Base-by-base conservation (phyloP, 352 stramenopile genomes). In the Pythium brassicae region DNA sequence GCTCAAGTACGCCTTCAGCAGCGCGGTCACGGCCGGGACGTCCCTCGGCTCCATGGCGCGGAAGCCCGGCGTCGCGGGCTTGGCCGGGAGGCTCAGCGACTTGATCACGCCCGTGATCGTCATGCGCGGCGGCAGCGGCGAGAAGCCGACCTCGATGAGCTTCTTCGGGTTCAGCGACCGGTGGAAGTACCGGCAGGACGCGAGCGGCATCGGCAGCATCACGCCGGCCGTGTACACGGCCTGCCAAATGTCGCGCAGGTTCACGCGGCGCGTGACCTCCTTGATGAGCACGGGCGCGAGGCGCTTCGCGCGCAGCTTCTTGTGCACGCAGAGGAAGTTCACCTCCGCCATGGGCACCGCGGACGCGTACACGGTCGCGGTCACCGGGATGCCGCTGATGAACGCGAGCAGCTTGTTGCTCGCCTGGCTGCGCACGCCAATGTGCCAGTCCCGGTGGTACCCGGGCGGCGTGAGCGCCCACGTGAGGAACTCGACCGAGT, bases 321-420 rank as follows among this genome's bases (percentile, higher is more conserved):
- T 99, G 83, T 99, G 96, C 11, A 99, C 95, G 69, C 97, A 99
- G 11, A 99, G 76, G 70, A 99, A 99, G 73, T 99, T 99, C 58
- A 99, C 98, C 71, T 99, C 95, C 2, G 96, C 95, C 71, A 92
- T 85, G 1, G 48, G 19, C 55, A 90, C 59, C 20, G 55, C 60
- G 19, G 83, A 42, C 1, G 66, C 56, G 65, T 92, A 83, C 25
- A 92, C 87, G 27, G 71, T 65, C 4, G 91, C 71, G 40, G 68
- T 86, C 55, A 87, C 94, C 1, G 97, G 97, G 53, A 99, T 93
- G 11, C 81, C 97, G 17, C 85, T 97, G 71, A 99, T 99, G 61
- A 99, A 98, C 7, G 91, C 97, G 59, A 99, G 89, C 32, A 99
- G 87, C 67, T 98, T 97, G 52, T 86, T 76, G 27, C 68, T 97